A percentile compares a stretch with the other conserved stretches of the same genome.
phyloP scores from a whole-genome alignment of 805 yeast genomes.

The Saturnispora silvae region DNA sequence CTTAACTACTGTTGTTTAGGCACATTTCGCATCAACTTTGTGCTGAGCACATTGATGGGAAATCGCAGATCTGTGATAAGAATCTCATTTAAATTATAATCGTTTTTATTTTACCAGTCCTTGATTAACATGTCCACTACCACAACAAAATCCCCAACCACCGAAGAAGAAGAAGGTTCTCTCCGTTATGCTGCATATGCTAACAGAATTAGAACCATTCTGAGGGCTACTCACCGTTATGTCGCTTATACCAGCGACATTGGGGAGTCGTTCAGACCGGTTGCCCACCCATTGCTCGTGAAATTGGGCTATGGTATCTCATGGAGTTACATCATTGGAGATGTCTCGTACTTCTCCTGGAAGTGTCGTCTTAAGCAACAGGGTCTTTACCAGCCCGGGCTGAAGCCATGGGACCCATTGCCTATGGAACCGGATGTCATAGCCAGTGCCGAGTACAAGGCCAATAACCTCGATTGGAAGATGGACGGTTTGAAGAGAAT shows the following conservation, averaged over 20 bases:
- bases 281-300: conserved; percentile 62
- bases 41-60: too few species aligned
- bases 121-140: neutral
- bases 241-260: conserved; percentile 82
- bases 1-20: too few species aligned
- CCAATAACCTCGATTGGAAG: conserved; percentile 48
- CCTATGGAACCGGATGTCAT: conserved; percentile 30
- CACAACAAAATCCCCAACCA: conserved; percentile 1
- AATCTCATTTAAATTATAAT: too few species aligned
- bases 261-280: conserved; percentile 80
- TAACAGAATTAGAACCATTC: conserved; percentile 58
- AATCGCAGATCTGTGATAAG: too few species aligned
- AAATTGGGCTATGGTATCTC: conserved; percentile 59
- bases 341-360: conserved; percentile 67
- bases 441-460: conserved; percentile 29
- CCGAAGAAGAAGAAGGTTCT: conserved; percentile 18
- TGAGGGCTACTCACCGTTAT: conserved; percentile 65
- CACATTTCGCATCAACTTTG: too few species aligned
- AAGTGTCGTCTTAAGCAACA: conserved; percentile 54
- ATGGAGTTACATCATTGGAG: conserved; percentile 68
- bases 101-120: too few species aligned
- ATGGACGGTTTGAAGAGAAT: conserved; percentile 58
- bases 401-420: conserved; percentile 55
- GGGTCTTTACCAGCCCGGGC: conserved; percentile 49
- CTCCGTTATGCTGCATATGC: conserved; percentile 79